Percentiles rank a stretch among this genome's conserved stretches.
phyloP scores from a whole-genome alignment of 305 asterid species.

The Fraxinus paxiana region DNA sequence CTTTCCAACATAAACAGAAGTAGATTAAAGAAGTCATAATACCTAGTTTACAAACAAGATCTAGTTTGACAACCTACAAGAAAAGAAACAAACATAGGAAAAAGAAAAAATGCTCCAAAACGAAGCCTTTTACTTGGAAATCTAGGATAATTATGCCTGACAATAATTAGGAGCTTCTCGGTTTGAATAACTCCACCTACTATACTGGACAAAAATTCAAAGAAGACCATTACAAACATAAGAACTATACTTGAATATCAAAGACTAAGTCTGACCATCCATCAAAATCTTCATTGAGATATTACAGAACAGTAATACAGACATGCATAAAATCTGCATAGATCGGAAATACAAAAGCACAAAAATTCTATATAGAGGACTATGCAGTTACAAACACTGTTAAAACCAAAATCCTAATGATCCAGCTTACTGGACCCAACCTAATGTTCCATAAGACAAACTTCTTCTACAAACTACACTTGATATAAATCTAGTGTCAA shows the following conservation, averaged over 20 bases:
- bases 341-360: neutral
- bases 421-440: neutral
- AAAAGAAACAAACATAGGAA: neutral
- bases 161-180: neutral
- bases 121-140: neutral
- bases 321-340: too few relatives aligned
- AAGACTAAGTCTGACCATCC: neutral
- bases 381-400: neutral
- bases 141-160: neutral
- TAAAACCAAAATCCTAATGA: neutral
- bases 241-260: neutral
- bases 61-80: conserved; percentile 21
- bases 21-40: conserved; percentile 22
- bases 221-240: neutral
- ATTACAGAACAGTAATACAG: too few relatives aligned
- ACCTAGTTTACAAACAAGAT: conserved; percentile 3
- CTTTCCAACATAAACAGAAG: neutral
- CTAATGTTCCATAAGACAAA: neutral
- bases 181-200: neutral
- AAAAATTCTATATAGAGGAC: neutral
- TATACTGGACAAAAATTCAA: neutral
- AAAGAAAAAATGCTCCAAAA: neutral
- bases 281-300: too few relatives aligned
- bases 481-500: neutral
- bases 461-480: neutral